A percentile compares a stretch with the other conserved stretches of the same genome.
These are phyloP conservation scores for Gentiana straminea DNA, from an alignment of 257 asterid species.

Conservation along the genomic window DNA sequence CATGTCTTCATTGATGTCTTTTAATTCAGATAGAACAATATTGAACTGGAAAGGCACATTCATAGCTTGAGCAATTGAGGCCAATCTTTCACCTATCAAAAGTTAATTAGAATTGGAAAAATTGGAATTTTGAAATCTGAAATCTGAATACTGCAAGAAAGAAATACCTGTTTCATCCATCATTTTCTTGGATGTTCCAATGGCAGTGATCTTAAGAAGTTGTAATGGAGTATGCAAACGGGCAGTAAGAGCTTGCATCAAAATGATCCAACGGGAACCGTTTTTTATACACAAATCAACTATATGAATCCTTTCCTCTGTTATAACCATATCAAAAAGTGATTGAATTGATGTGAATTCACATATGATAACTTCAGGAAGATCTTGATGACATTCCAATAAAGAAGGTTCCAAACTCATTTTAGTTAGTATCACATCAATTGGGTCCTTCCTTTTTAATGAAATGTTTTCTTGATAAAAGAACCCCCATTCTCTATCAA, in stretches of 20 bases:
- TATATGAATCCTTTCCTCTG: conserved; percentile 30
- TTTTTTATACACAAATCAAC: conserved; percentile 31
- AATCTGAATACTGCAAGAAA: too few relatives aligned
- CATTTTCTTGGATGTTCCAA: conserved; percentile 19
- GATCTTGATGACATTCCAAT: conserved; percentile 23
- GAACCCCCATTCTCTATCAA: conserved; percentile 18
- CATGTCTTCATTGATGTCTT: conserved; percentile 19
- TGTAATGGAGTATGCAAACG: conserved; percentile 21
- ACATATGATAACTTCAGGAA: conserved; percentile 31
- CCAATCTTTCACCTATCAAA: conserved; percentile 18
- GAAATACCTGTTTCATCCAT: conserved; percentile 27
- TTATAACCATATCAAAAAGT: conserved; percentile 24
- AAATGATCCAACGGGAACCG: conserved; percentile 34
- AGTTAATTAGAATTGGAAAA: too few relatives aligned
- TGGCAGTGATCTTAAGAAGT: conserved; percentile 39
- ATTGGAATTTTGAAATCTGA: too few relatives aligned
- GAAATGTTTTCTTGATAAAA: background rate
- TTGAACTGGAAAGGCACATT: conserved; percentile 11
- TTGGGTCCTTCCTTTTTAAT: background rate
- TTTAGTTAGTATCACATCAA: conserved; percentile 2
- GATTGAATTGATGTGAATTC: conserved; percentile 39
- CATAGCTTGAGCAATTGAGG: conserved; percentile 32
- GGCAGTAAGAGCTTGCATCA: conserved; percentile 49
- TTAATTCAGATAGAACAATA: conserved; percentile 14
- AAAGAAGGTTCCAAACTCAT: background rate